These are phyloP conservation scores for Trichocladium antarcticum DNA, from an alignment of 495 filamentous ascomycete genomes.

Conservation along the genomic window DNA sequence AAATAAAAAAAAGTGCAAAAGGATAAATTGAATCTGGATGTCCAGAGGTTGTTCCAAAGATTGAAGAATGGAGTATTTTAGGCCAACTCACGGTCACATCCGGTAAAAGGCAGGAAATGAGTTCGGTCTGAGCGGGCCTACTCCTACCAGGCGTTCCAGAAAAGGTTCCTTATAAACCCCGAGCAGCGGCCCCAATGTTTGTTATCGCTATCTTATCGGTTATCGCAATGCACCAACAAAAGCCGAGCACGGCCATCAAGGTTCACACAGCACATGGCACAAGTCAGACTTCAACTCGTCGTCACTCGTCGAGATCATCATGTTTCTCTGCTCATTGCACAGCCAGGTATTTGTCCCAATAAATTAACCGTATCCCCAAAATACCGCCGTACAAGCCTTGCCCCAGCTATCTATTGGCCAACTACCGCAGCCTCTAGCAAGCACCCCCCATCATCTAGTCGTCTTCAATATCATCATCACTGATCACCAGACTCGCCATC, in stretches of 20 bases:
- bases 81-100: conserved; percentile 34
- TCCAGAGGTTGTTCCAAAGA: conserved; percentile 28
- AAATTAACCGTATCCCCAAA: neutral
- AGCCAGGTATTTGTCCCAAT: neutral
- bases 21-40: conserved; percentile 26
- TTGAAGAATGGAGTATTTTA: conserved; percentile 28
- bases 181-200: too few relatives aligned
- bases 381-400: neutral
- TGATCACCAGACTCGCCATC: conserved; percentile 60
- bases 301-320: neutral
- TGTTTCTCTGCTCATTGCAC: too few relatives aligned
- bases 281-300: too few relatives aligned
- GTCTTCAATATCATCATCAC: conserved; percentile 96
- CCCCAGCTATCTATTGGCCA: neutral
- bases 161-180: conserved; percentile 11
- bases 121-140: conserved; percentile 30
- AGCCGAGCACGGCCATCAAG: conserved; percentile 1
- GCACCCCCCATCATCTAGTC: conserved; percentile 36
- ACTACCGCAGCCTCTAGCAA: too few relatives aligned
- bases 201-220: neutral
- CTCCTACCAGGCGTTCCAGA: conserved; percentile 2
- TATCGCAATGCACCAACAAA: neutral
- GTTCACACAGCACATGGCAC: neutral
- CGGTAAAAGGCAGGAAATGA: conserved; percentile 35
- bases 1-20: conserved; percentile 16